Base-by-base conservation (phyloP, 2,329 filamentous ascomycete species). In the Aaosphaeria pasadenensis region DNA sequence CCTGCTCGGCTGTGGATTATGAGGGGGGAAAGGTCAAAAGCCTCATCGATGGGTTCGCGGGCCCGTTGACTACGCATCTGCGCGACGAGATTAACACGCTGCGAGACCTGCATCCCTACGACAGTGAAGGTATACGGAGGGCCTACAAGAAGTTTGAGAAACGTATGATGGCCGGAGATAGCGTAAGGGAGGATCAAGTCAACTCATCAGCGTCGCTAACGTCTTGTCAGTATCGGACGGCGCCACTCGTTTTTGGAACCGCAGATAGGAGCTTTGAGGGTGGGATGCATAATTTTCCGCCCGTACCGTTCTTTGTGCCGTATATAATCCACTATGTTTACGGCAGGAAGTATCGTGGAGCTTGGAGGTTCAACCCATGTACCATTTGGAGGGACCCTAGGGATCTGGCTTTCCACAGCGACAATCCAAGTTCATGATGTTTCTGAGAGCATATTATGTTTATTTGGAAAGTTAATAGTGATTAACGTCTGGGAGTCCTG, bases 341-440 rank as follows among this genome's bases (percentile, higher is more conserved):
- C 55, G 61, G 42, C 11, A 53, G 59, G 45, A 47, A 48, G 42
- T 41, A 70, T 58, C 55, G 55, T 39, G 64, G 65, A 5, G 63
- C 60, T 41, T 71, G 69, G 69, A 48, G 61, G 33, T 71, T 69
- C 48, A 66, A 67, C 57, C 67, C 69, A 29, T 68, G 63, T 43
- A 64, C 59, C 7, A 53, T 58, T n/a, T 68, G 59, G 60, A 61
- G 65, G 39, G 55, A 66, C 52, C 62, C 44, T 5, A 56, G 54
- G 40, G 52, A 58, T 30, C 47, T 66, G 53, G 54, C 53, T 0
- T 64, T 58, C 39, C 45, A 36, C 2, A n/a, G 33, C n/a, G 4
- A 36, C 9, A 36, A 4, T 36, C 17, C 17, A 24, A n/a, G n/a
- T n/a, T n/a, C n/a, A n/a, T n/a, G n/a, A n/a, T n/a, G n/a, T n/a